Conservation (phyloP, 257 asterid species). For the Agastache rugosa region DNA sequence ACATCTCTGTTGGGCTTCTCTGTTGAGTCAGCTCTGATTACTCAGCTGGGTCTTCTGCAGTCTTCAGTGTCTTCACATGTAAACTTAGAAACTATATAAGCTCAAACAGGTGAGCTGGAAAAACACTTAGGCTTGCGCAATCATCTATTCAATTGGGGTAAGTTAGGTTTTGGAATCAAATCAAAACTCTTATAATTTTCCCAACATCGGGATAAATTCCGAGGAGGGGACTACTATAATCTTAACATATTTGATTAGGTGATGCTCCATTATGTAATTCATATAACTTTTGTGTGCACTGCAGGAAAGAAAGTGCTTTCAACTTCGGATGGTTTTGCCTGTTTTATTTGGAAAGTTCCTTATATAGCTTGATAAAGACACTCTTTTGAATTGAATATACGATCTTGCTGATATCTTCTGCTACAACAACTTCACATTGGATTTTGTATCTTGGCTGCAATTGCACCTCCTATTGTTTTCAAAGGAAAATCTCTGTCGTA, state of each 20-base stretch:
- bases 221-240: neutral
- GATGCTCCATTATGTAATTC: conserved; percentile 3
- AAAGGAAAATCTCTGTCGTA: conserved; percentile 95
- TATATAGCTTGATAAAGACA: neutral
- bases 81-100: too few species aligned
- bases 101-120: too few species aligned
- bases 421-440: conserved; percentile 76
- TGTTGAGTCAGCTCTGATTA: too few species aligned
- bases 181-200: too few species aligned
- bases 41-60: too few species aligned
- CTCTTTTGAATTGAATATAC: conserved; percentile 4
- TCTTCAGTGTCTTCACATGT: too few species aligned
- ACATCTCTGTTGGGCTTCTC: too few species aligned
- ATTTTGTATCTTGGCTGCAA: conserved; percentile 84
- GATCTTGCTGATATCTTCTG: conserved; percentile 18
- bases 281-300: conserved; percentile 23
- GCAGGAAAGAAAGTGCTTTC: conserved; percentile 90
- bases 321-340: conserved; percentile 92
- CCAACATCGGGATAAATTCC: conserved; percentile 14
- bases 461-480: conserved; percentile 88
- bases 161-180: too few species aligned
- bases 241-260: neutral
- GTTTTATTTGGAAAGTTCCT: conserved; percentile 70
- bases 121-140: too few species aligned
- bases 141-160: too few species aligned